Evolutionary conservation across 345 rosid genomes (phyloP).

Genomic region (Gossypium thurberi): DNA sequence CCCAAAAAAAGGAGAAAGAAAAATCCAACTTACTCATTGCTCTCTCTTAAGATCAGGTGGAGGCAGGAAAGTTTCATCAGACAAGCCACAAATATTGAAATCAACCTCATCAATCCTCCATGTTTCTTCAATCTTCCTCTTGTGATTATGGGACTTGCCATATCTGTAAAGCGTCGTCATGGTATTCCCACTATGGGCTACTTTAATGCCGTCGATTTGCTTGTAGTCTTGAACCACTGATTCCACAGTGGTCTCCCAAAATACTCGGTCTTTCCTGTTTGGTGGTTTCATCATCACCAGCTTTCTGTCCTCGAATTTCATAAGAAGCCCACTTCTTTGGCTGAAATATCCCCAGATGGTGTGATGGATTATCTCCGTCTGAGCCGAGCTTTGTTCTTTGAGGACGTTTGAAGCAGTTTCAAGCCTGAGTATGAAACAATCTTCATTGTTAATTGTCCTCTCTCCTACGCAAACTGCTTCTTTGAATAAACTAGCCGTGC

Average conservation of each 20-base stretch:
- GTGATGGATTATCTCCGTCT: slow-evolving; percentile 75
- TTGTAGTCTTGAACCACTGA: slow-evolving; percentile 55
- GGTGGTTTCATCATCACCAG: slow-evolving; percentile 55
- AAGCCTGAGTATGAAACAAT: slow-evolving; percentile 67
- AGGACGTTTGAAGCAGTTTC: slow-evolving; percentile 47
- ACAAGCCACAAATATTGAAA: slow-evolving; percentile 74
- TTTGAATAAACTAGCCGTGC: slow-evolving; percentile 63
- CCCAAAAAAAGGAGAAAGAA: background rate
- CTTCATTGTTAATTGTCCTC: slow-evolving; percentile 41
- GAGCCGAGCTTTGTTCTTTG: slow-evolving; percentile 56
- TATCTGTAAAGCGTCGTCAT: slow-evolving; percentile 53
- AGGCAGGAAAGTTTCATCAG: slow-evolving; percentile 70
- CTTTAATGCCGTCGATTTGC: slow-evolving; percentile 54
- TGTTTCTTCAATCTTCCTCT: slow-evolving; percentile 70
- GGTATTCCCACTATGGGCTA: slow-evolving; percentile 77
- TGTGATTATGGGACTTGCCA: slow-evolving; percentile 57
- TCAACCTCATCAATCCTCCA: slow-evolving; percentile 91
- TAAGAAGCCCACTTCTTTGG: slow-evolving; percentile 73
- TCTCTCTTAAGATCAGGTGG: slow-evolving; percentile 70
- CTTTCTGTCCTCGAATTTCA: slow-evolving; percentile 67
- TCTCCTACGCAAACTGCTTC: slow-evolving; percentile 76
- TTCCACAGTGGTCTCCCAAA: slow-evolving; percentile 82
- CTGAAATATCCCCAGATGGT: slow-evolving; percentile 87
- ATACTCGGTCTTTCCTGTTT: slow-evolving; percentile 40
- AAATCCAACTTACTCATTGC: slow-evolving; percentile 16